Base-by-base conservation (phyloP, 2,329 filamentous ascomycete genomes). In the Phyllosticta paracitricarpa region DNA sequence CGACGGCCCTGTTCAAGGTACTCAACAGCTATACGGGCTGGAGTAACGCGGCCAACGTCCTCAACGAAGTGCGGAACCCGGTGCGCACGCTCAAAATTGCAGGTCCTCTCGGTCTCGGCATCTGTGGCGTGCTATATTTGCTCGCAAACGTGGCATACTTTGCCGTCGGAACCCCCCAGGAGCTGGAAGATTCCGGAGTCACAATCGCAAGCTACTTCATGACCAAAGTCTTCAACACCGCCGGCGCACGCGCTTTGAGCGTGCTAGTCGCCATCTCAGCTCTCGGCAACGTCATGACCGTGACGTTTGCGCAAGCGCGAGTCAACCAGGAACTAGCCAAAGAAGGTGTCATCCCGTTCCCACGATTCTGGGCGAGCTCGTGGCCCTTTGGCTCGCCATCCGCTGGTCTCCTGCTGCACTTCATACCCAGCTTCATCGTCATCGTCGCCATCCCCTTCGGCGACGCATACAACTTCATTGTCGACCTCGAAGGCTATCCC, bases 271-370 rank as follows among this genome's bases (percentile, higher is more conserved):
- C 87, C 0, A 73, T 88, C 25, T 88, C 85, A 1, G 86, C 85
- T 0, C 82, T 79, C 1, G 88, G 87, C 0, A 90, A 90, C 68
- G 86, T 90, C 14, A 85, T 90, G 81, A 85, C 88, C 0, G 85
- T 88, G 2, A 84, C 84, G 0, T 90, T 89, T 69, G 80, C 28
- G 0, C 62, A 88, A 84, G 82, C 86, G 4, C 82, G 87, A 2
- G 73, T 89, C 2, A 89, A 89, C 66, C 86, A 89, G 68, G 87
- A 90, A 69, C 84, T 90, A 59, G 87, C 87, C 2, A 79, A 86
- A 19, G 85, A 89, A 67, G 87, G 88, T 0, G 84, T 90, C 61
- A 77, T 91, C 0, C 87, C 88, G 0, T 89, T 81, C 61, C 79
- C 85, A 0, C 76, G 76, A 6, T 63, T 82, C 0, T 74, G 89